phyloP scores from a whole-genome alignment of 1,284 basidiomycete genomes.

The Malassezia dermatis region DNA sequence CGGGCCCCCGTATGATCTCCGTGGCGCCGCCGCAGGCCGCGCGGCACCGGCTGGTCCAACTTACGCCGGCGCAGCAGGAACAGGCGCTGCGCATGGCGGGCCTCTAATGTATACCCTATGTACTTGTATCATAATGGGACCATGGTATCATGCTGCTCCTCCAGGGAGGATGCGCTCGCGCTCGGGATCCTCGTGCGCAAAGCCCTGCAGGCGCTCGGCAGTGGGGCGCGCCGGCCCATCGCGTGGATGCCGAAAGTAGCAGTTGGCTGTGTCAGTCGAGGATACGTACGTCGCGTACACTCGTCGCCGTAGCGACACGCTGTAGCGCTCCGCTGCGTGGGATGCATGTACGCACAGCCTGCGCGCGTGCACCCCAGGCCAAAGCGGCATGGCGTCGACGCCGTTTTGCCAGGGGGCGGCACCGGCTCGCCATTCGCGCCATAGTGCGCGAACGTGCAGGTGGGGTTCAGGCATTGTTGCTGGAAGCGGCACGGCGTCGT shows the following conservation, averaged over 20 bases:
- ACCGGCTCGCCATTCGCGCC: slow-evolving; percentile 13
- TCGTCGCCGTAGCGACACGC: slow-evolving; percentile 26
- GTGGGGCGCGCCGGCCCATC: slow-evolving; percentile 9
- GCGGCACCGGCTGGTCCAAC: not conserved
- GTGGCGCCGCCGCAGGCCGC: not conserved
- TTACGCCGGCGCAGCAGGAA: slow-evolving; percentile 5
- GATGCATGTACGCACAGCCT: slow-evolving; percentile 8
- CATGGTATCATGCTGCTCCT: not conserved
- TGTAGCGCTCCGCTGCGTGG: slow-evolving; percentile 7
- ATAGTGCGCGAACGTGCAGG: slow-evolving; percentile 20
- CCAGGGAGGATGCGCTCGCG: slow-evolving; percentile 14
- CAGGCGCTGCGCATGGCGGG: slow-evolving; percentile 17
- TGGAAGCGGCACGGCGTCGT: slow-evolving; percentile 20
- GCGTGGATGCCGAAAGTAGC: slow-evolving; percentile 29
- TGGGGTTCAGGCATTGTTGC: slow-evolving; percentile 19
- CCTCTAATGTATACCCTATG: not conserved
- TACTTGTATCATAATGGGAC: not conserved
- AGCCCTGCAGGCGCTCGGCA: slow-evolving; percentile 11
- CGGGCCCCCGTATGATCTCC: not conserved
- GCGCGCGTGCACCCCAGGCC: slow-evolving; percentile 13
- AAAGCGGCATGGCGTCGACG: slow-evolving; percentile 4
- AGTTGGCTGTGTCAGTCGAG: slow-evolving; percentile 13
- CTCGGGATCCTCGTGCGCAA: slow-evolving; percentile 7
- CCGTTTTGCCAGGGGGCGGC: slow-evolving; percentile 6
- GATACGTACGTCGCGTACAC: slow-evolving; percentile 18